Evolutionary conservation across 2,329 filamentous ascomycete genomes (phyloP), one percentile per base, ranked within the genome.

Genomic region (Dactylellina parvicollis): DNA sequence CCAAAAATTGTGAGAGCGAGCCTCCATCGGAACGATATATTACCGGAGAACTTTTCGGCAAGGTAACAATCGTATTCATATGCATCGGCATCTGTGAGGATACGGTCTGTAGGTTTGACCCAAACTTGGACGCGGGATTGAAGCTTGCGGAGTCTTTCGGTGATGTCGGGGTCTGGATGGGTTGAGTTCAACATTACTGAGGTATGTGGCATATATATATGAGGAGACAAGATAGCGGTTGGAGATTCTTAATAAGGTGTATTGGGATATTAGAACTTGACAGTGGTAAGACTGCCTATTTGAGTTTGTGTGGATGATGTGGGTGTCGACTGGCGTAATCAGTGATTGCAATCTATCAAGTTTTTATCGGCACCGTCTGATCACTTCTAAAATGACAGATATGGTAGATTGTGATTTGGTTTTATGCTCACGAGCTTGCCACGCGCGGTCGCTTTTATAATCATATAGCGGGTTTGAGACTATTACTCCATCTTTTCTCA

Each of bases 21-120:
- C 4, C 52, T 54, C 69, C 69, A 73, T 20, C 56, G 24, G 46
- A 66, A 14, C 34, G 34, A 14, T 38, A 38, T 38, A 38, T 40
- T n/a, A n/a, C n/a, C n/a, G n/a, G n/a, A n/a, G n/a, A n/a, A n/a
- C n/a, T 49, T 52, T 40, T 64, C 40, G 18, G 66, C 49, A 3
- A 32, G 49, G 44, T 62, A 71, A 32, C 28, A 24, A 46, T 73
- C 60, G 32, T 66, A 73, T 56, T 73, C 69, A 54, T 73, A 73
- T 34, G 69, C 69, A n/a, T 73, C 69, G 40, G 69, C 52, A 7
- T 65, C 69, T 34, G 52, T 66, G 24, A 73, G 60, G 46, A 73
- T 56, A 22, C 52, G 52, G 55, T 73, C 69, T 22, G 69, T 73
- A 16, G 69, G 69, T 42, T 59, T 66, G 34, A 73, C 36, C 69